Evolutionary conservation across 768 basidiomycete genomes (phyloP).

Genomic region (Stropharia rugosoannulata): DNA sequence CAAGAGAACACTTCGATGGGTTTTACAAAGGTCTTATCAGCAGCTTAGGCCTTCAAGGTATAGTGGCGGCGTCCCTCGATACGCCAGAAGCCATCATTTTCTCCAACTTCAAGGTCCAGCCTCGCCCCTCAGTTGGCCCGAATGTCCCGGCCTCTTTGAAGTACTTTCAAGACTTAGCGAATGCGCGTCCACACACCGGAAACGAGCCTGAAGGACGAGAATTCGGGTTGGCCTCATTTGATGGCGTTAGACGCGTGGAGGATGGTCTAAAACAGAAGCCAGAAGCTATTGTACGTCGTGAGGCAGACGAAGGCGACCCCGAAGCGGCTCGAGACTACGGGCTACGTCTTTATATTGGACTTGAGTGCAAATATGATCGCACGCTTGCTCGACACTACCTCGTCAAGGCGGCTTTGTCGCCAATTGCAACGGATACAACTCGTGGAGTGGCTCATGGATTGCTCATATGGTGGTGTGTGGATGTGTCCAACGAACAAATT

Average conservation of each 20-base stretch:
- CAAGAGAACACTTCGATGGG: not conserved
- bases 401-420: constrained; percentile 10
- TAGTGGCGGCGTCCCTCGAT: not conserved
- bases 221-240: not conserved
- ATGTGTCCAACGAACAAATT: not conserved
- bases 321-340: constrained; percentile 16
- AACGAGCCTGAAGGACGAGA: not conserved
- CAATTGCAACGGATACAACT: constrained; percentile 6
- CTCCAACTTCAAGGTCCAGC: not conserved
- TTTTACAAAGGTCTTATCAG: not conserved
- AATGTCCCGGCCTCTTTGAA: not conserved
- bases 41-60: not conserved
- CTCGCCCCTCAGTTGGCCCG: not conserved
- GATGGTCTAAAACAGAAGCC: constrained; percentile 2
- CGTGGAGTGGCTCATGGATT: constrained; percentile 12
- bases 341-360: constrained; percentile 11
- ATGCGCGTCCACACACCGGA: not conserved
- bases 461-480: constrained; percentile 15
- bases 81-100: not conserved
- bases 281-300: constrained; percentile 5
- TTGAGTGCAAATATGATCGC: constrained; percentile 13
- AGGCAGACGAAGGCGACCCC: constrained; percentile 14
- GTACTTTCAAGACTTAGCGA: not conserved
- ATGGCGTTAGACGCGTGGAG: not conserved
- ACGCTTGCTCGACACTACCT: constrained; percentile 13